Evolutionary conservation across 306 rosid genomes (phyloP), one percentile per base, ranked within the genome.

Genomic region (Quercus berberidifolia): DNA sequence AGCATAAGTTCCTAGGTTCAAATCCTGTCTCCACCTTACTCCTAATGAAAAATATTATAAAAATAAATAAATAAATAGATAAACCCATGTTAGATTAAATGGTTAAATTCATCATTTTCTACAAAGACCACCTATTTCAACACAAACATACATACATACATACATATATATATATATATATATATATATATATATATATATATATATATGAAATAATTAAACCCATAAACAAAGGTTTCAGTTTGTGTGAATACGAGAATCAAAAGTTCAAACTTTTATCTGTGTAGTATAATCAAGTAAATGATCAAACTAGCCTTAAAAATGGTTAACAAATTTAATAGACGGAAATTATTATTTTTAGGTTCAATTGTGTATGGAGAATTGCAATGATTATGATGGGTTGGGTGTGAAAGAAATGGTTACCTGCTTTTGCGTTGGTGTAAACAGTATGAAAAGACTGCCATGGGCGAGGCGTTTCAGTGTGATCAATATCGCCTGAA

Each of bases 381-480:
- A 73, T 54, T 18, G 57, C 15, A 18, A 13, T 41, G 46, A 41
- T 41, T 6, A 35, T 35, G 41, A 35, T 35, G 14, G 49, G 9
- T 41, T 30, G n/a, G 46, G 60, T 10, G 10, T 15, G 43, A 23
- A 10, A 14, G 3, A 52, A 33, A n/a, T 35, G 73, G 46, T 8
- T 35, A 91, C 99, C 97, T 86, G 99, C 93, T 89, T 95, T 95
- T 71, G 97, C 92, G 71, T 76, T 89, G n/a, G 99, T 95, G 88
- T 89, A 95, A 51, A 83, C 99, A 33, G 93, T 91, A 80, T 89
- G 83, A 76, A 91, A 95, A 5, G 98, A 91, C 54, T 92, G 98
- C 99, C 99, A 95, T 74, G 96, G 97, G 59, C 88, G 90, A 84
- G 80, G 78, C 31, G 74, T 33, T 15, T 49, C 15, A 49, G 74